Percentiles rank a stretch among this genome's conserved stretches.
phyloP scores from a whole-genome alignment of 2,329 filamentous ascomycete genomes.

The Knufia petricola region DNA sequence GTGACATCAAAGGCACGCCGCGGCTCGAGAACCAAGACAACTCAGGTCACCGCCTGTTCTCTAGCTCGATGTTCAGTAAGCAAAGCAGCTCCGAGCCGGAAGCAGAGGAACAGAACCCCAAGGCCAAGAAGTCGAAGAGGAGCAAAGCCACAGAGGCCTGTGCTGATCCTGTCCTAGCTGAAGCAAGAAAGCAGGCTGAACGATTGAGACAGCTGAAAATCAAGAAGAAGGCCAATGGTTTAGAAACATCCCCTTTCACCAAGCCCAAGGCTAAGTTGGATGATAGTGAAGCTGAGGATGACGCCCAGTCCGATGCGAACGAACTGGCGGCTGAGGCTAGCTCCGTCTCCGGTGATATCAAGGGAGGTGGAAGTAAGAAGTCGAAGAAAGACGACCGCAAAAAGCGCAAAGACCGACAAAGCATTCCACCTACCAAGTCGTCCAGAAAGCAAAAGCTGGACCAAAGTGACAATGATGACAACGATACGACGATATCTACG shows the following conservation, averaged over 20 bases:
- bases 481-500: background rate
- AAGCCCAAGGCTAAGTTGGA: background rate
- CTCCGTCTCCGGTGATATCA: background rate
- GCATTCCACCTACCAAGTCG: no score
- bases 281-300: background rate
- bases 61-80: background rate
- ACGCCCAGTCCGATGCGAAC: background rate
- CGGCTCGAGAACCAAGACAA: background rate
- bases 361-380: background rate
- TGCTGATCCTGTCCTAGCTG: background rate
- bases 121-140: background rate
- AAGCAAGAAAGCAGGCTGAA: conserved; percentile 1
- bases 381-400: background rate
- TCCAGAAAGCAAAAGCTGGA: background rate
- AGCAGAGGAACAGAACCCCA: background rate
- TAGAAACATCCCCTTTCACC: no score
- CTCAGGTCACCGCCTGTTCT: background rate
- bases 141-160: background rate
- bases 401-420: background rate
- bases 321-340: background rate
- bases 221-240: no score
- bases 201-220: background rate
- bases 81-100: background rate
- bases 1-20: background rate
- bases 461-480: background rate